phyloP scores from a whole-genome alignment of 1,284 basidiomycete species.

The Ceratobasidium papillatum region DNA sequence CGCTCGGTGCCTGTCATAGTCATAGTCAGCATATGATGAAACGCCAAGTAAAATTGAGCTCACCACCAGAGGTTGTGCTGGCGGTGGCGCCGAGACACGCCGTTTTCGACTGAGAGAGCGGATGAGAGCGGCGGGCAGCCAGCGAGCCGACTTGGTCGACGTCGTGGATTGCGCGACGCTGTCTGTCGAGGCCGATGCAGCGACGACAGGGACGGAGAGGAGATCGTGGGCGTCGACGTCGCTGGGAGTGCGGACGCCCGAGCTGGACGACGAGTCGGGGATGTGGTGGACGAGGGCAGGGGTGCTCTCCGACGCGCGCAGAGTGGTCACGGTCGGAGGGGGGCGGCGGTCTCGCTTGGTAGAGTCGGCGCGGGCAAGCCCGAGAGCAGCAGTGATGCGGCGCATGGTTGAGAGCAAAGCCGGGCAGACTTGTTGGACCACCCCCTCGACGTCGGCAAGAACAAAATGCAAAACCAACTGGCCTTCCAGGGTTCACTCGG shows the following conservation, averaged over 20 bases:
- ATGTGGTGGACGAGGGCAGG: conserved; percentile 34
- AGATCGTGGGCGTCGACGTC: conserved; percentile 5
- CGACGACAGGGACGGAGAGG: conserved; percentile 10
- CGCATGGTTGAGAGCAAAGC: conserved; percentile 23
- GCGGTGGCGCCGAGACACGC: background rate
- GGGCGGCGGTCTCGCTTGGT: background rate
- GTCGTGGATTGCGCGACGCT: conserved; percentile 6
- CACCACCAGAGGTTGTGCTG: background rate
- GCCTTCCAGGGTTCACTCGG: conserved; percentile 5
- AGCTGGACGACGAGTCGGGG: conserved; percentile 31
- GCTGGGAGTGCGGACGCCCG: conserved; percentile 19
- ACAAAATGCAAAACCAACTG: background rate
- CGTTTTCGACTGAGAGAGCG: conserved; percentile 22
- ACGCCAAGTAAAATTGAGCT: background rate
- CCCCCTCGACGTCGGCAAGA: conserved; percentile 9
- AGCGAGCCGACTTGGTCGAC: conserved; percentile 9
- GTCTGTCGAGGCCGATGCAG: conserved; percentile 10
- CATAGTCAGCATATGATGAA: conserved; percentile 4
- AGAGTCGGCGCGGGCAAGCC: conserved; percentile 3
- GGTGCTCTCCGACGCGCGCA: conserved; percentile 28
- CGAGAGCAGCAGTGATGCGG: conserved; percentile 19
- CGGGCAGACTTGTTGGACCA: background rate
- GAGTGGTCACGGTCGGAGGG: background rate
- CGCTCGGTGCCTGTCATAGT: background rate
- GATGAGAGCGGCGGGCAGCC: conserved; percentile 24